Conservation (phyloP, 2,329 filamentous ascomycete species). For the Xylariomycetidae sp. region DNA sequence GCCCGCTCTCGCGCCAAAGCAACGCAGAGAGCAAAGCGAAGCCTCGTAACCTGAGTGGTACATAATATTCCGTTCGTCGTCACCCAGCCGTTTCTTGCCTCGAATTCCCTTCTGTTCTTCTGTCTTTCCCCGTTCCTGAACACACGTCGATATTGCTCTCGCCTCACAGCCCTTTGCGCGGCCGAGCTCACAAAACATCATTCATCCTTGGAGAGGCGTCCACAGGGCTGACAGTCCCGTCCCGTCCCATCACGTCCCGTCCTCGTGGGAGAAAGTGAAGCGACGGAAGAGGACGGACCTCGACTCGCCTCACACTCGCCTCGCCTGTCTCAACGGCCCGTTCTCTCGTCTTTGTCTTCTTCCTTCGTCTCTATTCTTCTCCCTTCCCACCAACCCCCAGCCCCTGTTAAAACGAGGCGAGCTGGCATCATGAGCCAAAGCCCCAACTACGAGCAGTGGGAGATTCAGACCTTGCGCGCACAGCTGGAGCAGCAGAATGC, state of each 20-base stretch:
- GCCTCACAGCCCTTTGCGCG: too few relatives aligned
- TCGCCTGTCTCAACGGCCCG: slow-evolving; percentile 6
- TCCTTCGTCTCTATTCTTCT: slow-evolving; percentile 4
- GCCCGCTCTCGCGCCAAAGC: too few relatives aligned
- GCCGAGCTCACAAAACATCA: too few relatives aligned
- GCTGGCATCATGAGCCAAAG: slow-evolving; percentile 19
- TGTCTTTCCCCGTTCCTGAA: too few relatives aligned
- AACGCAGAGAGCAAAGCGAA: too few relatives aligned
- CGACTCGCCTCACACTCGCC: slow-evolving; percentile 12
- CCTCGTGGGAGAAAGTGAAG: slow-evolving; percentile 10
- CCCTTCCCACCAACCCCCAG: slow-evolving; percentile 4
- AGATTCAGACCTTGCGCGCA: slow-evolving; percentile 21
- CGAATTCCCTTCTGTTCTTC: too few relatives aligned
- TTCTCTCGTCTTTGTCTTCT: slow-evolving; percentile 8
- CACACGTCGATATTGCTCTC: too few relatives aligned
- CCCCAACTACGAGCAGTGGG: slow-evolving; percentile 17
- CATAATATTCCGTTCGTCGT: too few relatives aligned
- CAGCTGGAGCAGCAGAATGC: slow-evolving; percentile 15
- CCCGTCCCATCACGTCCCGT: slow-evolving; percentile 8
- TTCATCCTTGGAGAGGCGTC: too few relatives aligned
- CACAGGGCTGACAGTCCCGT: too few relatives aligned
- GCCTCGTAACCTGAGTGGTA: too few relatives aligned
- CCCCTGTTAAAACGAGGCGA: slow-evolving; percentile 9
- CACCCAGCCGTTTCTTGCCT: too few relatives aligned
- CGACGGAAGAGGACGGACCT: slow-evolving; percentile 6